Conservation (phyloP, 352 stramenopile genomes). For the Plasmopara viticola region DNA sequence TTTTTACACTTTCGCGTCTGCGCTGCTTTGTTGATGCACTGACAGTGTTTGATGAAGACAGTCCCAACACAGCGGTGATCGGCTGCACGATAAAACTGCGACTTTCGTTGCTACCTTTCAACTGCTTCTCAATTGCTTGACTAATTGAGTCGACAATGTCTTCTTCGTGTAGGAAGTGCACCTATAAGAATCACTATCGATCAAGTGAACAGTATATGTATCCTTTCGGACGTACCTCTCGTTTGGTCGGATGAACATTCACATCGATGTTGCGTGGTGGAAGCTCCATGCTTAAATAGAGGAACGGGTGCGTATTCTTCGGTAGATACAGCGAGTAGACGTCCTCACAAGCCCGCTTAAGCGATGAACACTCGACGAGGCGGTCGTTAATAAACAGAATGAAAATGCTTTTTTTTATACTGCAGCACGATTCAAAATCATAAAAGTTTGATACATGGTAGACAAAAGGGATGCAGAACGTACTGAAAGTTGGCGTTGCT, state of each 20-base stretch:
- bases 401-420: conserved; percentile 76
- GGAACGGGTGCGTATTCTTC: conserved; percentile 93
- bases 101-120: conserved; percentile 88
- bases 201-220: neutral
- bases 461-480: conserved; percentile 4
- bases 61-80: conserved; percentile 58
- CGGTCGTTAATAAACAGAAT: conserved; percentile 98
- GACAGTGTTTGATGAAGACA: conserved; percentile 16
- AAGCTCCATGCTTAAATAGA: conserved; percentile 96
- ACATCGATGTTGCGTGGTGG: conserved; percentile 94
- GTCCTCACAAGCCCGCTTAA: conserved; percentile 92
- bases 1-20: conserved; percentile 24
- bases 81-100: conserved; percentile 87
- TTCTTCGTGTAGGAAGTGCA: conserved; percentile 95
- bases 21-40: conserved; percentile 14
- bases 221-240: conserved; percentile 48
- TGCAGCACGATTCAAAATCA: conserved; percentile 15
- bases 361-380: conserved; percentile 88
- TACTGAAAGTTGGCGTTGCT: conserved; percentile 89
- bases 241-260: conserved; percentile 99
- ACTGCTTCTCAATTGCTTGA: conserved; percentile 66
- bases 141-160: conserved; percentile 81
- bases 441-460: neutral
- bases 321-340: conserved; percentile 92
- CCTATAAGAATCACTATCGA: conserved; percentile 21